Conservation (phyloP, 2,329 filamentous ascomycete species). For the Aspergillus fumigatiaffinis region DNA sequence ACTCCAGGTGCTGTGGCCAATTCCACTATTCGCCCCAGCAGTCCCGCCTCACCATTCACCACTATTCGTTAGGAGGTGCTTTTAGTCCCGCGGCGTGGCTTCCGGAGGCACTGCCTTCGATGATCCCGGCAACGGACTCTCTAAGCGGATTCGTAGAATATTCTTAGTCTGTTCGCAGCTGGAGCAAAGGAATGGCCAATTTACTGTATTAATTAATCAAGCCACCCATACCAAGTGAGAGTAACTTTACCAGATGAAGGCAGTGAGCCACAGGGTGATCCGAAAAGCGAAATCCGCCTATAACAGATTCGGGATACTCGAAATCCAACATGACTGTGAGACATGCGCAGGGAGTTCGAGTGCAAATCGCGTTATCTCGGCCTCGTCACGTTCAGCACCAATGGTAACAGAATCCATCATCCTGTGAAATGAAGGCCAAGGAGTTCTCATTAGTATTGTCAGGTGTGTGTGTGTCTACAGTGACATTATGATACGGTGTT, state of each 20-base stretch:
- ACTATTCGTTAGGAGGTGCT: not conserved
- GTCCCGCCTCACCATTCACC: not conserved
- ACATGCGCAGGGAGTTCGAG: no score
- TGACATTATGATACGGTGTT: not conserved
- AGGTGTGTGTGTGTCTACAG: not conserved
- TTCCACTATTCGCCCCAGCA: not conserved
- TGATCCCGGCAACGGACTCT: constrained; percentile 12
- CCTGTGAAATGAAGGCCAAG: no score
- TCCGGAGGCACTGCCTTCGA: constrained; percentile 6
- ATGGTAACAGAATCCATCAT: no score
- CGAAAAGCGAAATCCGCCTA: no score
- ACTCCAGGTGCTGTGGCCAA: not conserved
- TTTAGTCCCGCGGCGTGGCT: constrained; percentile 9
- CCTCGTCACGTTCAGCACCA: no score
- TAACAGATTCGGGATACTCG: not conserved
- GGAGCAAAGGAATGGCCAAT: not conserved
- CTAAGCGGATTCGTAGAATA: constrained; percentile 13
- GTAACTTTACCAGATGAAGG: not conserved
- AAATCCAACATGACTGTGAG: not conserved
- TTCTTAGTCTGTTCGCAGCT: constrained; percentile 15
- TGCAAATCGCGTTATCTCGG: no score
- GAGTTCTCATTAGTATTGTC: not conserved
- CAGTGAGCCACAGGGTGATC: not conserved
- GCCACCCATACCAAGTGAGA: not conserved
- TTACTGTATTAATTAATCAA: not conserved